phyloP scores from a whole-genome alignment of 192 early-diverging fungal species.

The Gryganskiella cystojenkinii region DNA sequence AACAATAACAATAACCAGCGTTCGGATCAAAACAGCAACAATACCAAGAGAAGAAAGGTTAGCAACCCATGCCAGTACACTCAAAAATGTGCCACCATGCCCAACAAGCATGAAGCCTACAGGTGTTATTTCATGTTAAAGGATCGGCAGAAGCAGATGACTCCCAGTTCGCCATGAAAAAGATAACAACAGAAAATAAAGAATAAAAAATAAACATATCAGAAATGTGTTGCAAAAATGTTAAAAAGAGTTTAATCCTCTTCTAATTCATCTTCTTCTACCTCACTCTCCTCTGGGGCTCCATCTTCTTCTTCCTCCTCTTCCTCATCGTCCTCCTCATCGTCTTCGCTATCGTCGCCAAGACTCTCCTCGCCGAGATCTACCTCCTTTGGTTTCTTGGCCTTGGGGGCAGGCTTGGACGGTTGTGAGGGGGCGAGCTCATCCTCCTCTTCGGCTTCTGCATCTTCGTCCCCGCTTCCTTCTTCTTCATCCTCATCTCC shows the following conservation, averaged over 20 bases:
- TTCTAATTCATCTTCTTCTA: constrained; percentile 7
- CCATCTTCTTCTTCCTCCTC: constrained; percentile 19
- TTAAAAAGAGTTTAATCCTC: constrained; percentile 24
- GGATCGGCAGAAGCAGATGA: too few species aligned
- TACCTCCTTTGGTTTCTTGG: constrained; percentile 1
- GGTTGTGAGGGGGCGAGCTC: not conserved
- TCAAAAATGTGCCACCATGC: too few species aligned
- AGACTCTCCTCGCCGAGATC: constrained; percentile 18
- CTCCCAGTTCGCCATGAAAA: too few species aligned
- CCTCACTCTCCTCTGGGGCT: not conserved
- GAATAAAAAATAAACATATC: not conserved
- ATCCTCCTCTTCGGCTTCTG: not conserved
- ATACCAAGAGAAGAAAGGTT: not conserved
- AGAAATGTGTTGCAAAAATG: constrained; percentile 6
- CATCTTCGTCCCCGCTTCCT: not conserved
- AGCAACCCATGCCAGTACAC: too few species aligned
- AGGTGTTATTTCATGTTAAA: too few species aligned
- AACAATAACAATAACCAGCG: too few species aligned
- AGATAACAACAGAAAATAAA: not conserved
- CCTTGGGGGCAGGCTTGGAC: not conserved
- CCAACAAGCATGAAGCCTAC: too few species aligned
- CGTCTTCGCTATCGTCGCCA: constrained; percentile 17
- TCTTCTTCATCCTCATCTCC: not conserved
- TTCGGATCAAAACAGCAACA: not conserved
- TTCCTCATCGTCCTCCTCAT: constrained; percentile 10